phyloP scores from a whole-genome alignment of 2,329 filamentous ascomycete species.

The Lasiodiplodia citricola region DNA sequence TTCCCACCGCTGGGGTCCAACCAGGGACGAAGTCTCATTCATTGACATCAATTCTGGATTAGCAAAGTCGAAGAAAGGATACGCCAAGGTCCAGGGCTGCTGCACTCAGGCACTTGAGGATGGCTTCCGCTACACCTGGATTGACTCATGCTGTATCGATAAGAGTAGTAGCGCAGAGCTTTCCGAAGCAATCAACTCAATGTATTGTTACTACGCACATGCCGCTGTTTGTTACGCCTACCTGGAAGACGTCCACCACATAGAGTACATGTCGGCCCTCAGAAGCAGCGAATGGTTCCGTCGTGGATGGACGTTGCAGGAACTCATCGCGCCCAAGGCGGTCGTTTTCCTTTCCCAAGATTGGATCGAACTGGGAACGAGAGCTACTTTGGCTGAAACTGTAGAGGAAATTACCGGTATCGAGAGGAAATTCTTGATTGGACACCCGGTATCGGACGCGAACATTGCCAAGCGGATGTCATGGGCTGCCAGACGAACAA shows the following conservation, averaged over 20 bases:
- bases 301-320: conserved; percentile 27
- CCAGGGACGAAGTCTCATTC: conserved; percentile 12
- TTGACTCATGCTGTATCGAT: conserved; percentile 33
- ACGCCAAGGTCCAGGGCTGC: conserved; percentile 3
- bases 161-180: conserved; percentile 30
- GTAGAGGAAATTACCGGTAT: neutral
- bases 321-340: conserved; percentile 16
- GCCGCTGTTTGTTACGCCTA: conserved; percentile 29
- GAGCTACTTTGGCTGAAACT: neutral
- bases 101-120: conserved; percentile 27
- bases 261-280: neutral
- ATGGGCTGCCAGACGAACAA: conserved; percentile 33
- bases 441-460: too few relatives aligned
- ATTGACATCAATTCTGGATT: neutral
- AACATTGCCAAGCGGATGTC: conserved; percentile 33
- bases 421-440: neutral
- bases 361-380: conserved; percentile 3
- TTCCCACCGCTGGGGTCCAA: conserved; percentile 18
- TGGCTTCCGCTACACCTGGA: conserved; percentile 32
- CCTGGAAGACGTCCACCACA: conserved; percentile 22
- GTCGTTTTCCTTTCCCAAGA: conserved; percentile 12
- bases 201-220: conserved; percentile 31
- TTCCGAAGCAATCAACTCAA: conserved; percentile 31
- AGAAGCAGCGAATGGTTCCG: conserved; percentile 19
- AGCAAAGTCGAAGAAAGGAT: neutral